Conservation (phyloP, 2,329 filamentous ascomycete species). For the Paraconiothyrium brasiliense region DNA sequence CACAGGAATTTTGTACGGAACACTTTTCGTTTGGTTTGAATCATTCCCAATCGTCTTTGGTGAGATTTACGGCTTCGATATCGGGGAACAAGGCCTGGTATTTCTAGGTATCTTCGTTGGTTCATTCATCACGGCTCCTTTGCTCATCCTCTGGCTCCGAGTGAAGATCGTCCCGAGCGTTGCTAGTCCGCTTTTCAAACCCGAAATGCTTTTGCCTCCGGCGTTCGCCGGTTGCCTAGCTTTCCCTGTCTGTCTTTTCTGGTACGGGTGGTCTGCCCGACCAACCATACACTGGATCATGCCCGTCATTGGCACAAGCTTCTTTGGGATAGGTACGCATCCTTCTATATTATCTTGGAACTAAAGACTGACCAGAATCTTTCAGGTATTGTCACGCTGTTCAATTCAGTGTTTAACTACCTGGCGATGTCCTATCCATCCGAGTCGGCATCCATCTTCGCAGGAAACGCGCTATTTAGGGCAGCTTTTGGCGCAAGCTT, state of each 20-base stretch:
- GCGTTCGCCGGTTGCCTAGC: constrained; percentile 42
- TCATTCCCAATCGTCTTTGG: constrained; percentile 52
- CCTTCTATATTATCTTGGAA: too few relatives aligned
- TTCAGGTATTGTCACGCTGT: constrained; percentile 46
- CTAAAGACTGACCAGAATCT: not conserved
- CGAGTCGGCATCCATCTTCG: constrained; percentile 49
- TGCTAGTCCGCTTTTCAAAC: constrained; percentile 41
- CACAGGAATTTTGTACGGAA: constrained; percentile 50
- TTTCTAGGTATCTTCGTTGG: constrained; percentile 50
- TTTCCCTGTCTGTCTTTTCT: constrained; percentile 50
- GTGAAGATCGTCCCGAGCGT: constrained; percentile 18
- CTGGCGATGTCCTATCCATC: constrained; percentile 50
- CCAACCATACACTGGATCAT: constrained; percentile 45
- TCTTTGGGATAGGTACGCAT: constrained; percentile 36
- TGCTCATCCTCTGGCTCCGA: constrained; percentile 44
- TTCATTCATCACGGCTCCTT: constrained; percentile 39
- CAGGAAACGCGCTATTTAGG: constrained; percentile 52
- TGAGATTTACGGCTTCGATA: constrained; percentile 48
- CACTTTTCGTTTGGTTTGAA: constrained; percentile 55
- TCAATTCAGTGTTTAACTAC: constrained; percentile 57
- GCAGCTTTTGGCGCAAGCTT: constrained; percentile 49
- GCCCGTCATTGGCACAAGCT: constrained; percentile 44
- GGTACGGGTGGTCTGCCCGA: constrained; percentile 47
- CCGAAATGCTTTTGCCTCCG: constrained; percentile 46
- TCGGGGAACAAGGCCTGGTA: constrained; percentile 43